Evolutionary conservation across 257 asterid species (phyloP).

Genomic region (Parsonsia alboflavescens): DNA sequence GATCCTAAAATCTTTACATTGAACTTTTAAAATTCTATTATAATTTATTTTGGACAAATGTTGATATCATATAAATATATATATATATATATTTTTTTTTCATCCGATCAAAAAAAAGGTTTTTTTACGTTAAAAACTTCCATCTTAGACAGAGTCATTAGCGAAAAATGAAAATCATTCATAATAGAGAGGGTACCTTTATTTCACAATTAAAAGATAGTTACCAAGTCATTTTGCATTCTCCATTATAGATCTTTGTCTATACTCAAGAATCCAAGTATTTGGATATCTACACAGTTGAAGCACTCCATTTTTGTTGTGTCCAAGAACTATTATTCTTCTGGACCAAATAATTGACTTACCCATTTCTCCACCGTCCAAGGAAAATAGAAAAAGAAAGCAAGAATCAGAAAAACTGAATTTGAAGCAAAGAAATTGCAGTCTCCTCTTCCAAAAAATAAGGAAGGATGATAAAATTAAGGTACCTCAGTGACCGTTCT

Average conservation of each 20-base stretch:
- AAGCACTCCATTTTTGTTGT: constrained; percentile 62
- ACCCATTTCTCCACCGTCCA: constrained; percentile 58
- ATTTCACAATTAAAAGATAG: too few relatives aligned
- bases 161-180: too few relatives aligned
- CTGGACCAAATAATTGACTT: constrained; percentile 30
- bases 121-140: too few relatives aligned
- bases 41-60: too few relatives aligned
- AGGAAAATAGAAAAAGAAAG: background rate
- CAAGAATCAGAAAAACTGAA: background rate
- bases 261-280: constrained; percentile 85
- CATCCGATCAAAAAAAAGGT: too few relatives aligned
- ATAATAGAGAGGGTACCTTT: too few relatives aligned
- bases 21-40: too few relatives aligned
- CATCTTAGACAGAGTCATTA: too few relatives aligned
- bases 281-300: constrained; percentile 64
- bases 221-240: constrained; percentile 23
- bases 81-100: too few relatives aligned
- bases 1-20: too few relatives aligned
- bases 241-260: constrained; percentile 36
- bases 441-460: background rate
- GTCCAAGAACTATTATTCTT: constrained; percentile 55
- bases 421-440: background rate
- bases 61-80: too few relatives aligned
- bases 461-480: background rate
- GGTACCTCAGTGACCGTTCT: constrained; percentile 74